Evolutionary conservation across 2,329 filamentous ascomycete genomes (phyloP).

Genomic region (Dactylellina parvicollis): DNA sequence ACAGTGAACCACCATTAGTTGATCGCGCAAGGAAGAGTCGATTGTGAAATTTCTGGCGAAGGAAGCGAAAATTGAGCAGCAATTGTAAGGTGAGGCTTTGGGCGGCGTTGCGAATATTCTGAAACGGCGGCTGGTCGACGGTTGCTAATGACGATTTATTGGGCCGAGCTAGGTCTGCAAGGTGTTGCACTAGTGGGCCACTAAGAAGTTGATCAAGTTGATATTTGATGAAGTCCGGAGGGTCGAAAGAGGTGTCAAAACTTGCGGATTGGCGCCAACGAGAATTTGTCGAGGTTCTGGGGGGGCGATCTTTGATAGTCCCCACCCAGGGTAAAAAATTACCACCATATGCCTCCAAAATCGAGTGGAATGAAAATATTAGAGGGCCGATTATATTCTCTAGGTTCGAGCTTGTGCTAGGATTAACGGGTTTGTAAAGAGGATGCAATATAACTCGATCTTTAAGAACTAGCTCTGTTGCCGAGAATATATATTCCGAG

Average conservation of each 20-base stretch:
- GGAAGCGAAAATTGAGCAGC: slow-evolving; percentile 28
- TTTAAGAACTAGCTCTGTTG: not conserved
- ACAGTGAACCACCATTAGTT: slow-evolving; percentile 1
- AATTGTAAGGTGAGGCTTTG: slow-evolving; percentile 30
- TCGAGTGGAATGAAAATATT: slow-evolving; percentile 5
- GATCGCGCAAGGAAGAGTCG: slow-evolving; percentile 43
- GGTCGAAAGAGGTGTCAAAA: not conserved
- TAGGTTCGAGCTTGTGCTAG: not conserved
- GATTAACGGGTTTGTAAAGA: not conserved
- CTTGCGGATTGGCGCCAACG: not conserved
- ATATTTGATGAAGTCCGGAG: slow-evolving; percentile 25
- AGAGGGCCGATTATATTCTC: not conserved
- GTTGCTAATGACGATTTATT: not conserved
- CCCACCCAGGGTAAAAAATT: not conserved
- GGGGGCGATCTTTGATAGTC: not conserved
- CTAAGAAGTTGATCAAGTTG: slow-evolving; percentile 31
- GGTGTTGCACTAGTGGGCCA: slow-evolving; percentile 12
- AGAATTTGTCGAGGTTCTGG: not conserved
- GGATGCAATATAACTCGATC: slow-evolving; percentile 12
- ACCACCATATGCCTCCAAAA: slow-evolving; percentile 15
- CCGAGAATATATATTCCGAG: not conserved
- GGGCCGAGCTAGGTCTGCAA: slow-evolving; percentile 8
- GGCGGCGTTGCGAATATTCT: not conserved
- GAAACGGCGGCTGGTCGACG: not conserved
- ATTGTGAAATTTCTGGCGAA: slow-evolving; percentile 41